phyloP scores from a whole-genome alignment of 192 early-diverging fungal genomes.

The Coemansia erecta region DNA sequence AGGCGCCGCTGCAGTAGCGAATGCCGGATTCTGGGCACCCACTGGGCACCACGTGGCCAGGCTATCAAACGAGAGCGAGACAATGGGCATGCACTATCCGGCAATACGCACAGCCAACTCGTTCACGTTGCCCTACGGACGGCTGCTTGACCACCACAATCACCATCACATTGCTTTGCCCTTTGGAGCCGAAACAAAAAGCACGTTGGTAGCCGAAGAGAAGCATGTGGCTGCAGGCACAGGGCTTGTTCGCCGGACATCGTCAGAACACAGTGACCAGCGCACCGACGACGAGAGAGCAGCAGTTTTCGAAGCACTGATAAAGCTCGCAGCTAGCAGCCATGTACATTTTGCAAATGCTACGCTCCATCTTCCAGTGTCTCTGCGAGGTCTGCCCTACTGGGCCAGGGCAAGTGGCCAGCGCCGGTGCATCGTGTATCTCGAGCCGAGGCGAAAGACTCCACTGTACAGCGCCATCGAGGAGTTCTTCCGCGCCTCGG shows the following conservation, averaged over 20 bases:
- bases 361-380: constrained; percentile 7
- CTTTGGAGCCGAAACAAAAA: neutral
- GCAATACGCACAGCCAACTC: constrained; percentile 24
- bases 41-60: constrained; percentile 2
- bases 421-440: constrained; percentile 39
- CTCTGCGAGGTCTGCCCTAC: constrained; percentile 19
- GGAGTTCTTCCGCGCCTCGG: constrained; percentile 27
- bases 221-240: neutral
- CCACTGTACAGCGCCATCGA: constrained; percentile 38
- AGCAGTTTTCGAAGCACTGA: constrained; percentile 3
- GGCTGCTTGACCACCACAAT: constrained; percentile 3
- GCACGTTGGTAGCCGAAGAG: neutral
- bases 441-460: constrained; percentile 34
- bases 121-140: constrained; percentile 21
- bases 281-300: neutral
- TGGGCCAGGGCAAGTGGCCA: constrained; percentile 19
- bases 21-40: neutral
- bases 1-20: neutral
- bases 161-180: neutral
- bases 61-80: neutral
- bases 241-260: neutral
- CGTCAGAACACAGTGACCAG: neutral
- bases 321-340: neutral
- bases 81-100: constrained; percentile 13
- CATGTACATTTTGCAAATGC: neutral